Base-by-base conservation (phyloP, 768 basidiomycete genomes). In the Auricularia sp. region DNA sequence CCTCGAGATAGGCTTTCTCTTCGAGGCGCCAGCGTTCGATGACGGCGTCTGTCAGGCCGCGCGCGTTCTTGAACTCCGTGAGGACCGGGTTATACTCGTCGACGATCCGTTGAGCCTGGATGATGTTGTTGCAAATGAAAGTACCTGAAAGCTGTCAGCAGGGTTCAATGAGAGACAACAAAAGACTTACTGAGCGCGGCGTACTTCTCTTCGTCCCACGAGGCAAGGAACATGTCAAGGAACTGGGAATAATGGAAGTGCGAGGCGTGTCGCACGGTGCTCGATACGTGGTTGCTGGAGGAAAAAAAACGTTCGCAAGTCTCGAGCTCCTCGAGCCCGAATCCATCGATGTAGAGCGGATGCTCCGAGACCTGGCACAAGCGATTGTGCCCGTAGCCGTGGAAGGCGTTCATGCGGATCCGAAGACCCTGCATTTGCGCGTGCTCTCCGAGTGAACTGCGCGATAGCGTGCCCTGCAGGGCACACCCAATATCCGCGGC, bases 201-300 rank as follows among this genome's bases (percentile, higher is more conserved):
- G n/a, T n/a, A n/a, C n/a, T n/a, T n/a, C n/a, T n/a, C n/a, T n/a
- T 70, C 67, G 64, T 78, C 74, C 74, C 76, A 76, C 18, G 74
- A 72, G 3, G 64, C 65, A 65, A 77, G 76, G 64, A 69, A 72
- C n/a, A 70, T 36, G 44, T 77, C 71, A 51, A 77, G 76, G 51
- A 72, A 69, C 11, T 74, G 63, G 6, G 64, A 66, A 7, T 71
- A 70, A 29, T 68, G 72, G 66, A 71, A 76, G 0, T 67, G 43
- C 3, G 74, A 71, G 21, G 71, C 69, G 64, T 75, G 72, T 2
- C 71, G 68, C 18, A 63, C 68, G 43, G 67, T 36, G 1, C 43
- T 36, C 2, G 69, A 70, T 1, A 68, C 60, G 16, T 65, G 64
- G 65, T 78, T 77, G 14, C 74, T 75, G 3, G 68, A 65, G 21